These are phyloP conservation scores for Glycine tomentella DNA, from an alignment of 306 rosid genomes.

Conservation along the genomic window DNA sequence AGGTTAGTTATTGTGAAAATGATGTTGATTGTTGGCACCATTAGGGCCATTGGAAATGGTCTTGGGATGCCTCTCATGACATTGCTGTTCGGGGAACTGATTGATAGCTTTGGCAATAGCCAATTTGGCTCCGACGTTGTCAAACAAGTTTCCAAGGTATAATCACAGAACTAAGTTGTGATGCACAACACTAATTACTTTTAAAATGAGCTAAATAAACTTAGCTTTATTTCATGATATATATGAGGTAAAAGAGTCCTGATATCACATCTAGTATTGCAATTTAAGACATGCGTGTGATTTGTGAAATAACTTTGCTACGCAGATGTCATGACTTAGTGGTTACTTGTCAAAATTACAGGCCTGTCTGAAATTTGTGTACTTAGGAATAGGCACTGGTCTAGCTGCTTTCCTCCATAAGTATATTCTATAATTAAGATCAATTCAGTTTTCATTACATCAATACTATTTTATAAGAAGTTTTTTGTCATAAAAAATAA, in stretches of 20 bases:
- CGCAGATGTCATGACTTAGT: not conserved
- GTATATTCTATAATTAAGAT: conserved; percentile 41
- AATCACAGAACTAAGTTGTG: not conserved
- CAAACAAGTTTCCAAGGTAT: conserved; percentile 53
- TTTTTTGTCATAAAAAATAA: not conserved
- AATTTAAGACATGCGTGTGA: too few species aligned
- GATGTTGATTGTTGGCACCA: conserved; percentile 68
- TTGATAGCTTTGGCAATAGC: conserved; percentile 45
- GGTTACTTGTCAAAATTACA: conserved; percentile 44
- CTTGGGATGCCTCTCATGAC: conserved; percentile 52
- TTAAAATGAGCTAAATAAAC: not conserved
- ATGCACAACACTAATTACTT: not conserved
- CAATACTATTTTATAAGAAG: not conserved
- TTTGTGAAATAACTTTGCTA: too few species aligned
- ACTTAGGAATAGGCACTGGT: conserved; percentile 61
- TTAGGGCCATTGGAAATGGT: conserved; percentile 58
- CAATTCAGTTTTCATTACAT: not conserved
- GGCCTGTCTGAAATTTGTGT: conserved; percentile 70
- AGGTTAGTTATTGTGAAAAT: conserved; percentile 91
- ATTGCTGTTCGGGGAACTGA: conserved; percentile 48
- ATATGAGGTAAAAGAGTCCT: not conserved
- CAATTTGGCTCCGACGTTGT: conserved; percentile 22
- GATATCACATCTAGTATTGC: not conserved
- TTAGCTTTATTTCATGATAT: not conserved
- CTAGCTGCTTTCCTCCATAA: conserved; percentile 69